Evolutionary conservation across 306 rosid species (phyloP).

Genomic region (Glycine tomentella): DNA sequence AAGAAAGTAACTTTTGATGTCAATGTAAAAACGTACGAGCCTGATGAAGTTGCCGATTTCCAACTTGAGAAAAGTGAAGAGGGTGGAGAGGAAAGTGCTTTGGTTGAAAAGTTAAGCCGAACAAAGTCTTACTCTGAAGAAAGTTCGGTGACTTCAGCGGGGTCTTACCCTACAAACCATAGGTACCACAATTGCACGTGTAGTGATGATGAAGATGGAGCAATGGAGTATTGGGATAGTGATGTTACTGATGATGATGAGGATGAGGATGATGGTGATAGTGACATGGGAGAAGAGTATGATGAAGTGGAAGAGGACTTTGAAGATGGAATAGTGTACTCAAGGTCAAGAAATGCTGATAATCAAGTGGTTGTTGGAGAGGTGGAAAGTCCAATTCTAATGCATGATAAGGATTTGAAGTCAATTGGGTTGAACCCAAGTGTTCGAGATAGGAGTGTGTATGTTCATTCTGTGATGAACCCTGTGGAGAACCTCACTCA

Average conservation of each 20-base stretch:
- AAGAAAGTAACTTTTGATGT: constrained; percentile 81
- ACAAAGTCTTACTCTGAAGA: constrained; percentile 63
- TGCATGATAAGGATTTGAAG: constrained; percentile 41
- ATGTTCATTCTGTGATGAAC: constrained; percentile 79
- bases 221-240: constrained; percentile 53
- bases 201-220: constrained; percentile 72
- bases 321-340: constrained; percentile 47
- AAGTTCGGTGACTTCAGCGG: constrained; percentile 53
- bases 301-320: constrained; percentile 34
- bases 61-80: constrained; percentile 41
- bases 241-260: constrained; percentile 61
- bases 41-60: constrained; percentile 45
- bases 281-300: constrained; percentile 55
- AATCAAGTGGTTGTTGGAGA: constrained; percentile 49
- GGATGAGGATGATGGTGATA: constrained; percentile 14
- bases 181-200: constrained; percentile 75
- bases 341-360: constrained; percentile 35
- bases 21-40: constrained; percentile 72
- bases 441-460: constrained; percentile 72
- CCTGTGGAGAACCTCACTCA: constrained; percentile 83
- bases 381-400: constrained; percentile 47
- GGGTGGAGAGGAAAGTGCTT: constrained; percentile 35
- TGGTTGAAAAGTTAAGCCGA: constrained; percentile 44
- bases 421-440: constrained; percentile 50
- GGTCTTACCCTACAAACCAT: constrained; percentile 61